Evolutionary conservation across 1,139 yeast species (phyloP).

Genomic region (Pneumocystis jirovecii): DNA sequence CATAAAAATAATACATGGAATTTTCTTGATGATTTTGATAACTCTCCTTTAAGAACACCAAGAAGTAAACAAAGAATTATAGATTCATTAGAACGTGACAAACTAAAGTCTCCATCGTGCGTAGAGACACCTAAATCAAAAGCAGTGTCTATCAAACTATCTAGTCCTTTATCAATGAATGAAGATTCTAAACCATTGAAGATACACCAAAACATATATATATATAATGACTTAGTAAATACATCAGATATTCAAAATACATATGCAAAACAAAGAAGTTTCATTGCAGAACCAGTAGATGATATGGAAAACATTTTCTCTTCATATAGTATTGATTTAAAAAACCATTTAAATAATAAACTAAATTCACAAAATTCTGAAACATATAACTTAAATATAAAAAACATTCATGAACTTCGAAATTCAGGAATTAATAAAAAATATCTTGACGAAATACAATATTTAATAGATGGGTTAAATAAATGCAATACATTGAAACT

Average conservation of each 20-base stretch:
- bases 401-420: constrained; percentile 24
- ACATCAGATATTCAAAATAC: neutral
- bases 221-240: neutral
- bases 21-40: neutral
- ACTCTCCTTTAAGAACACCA: neutral
- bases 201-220: neutral
- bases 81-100: neutral
- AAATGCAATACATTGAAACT: neutral
- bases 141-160: neutral
- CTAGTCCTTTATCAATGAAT: neutral
- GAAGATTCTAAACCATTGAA: neutral
- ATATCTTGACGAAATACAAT: constrained; percentile 25
- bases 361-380: constrained; percentile 1
- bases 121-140: neutral
- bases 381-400: constrained; percentile 12
- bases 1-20: neutral
- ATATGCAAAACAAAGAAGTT: constrained; percentile 9
- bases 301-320: neutral
- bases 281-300: constrained; percentile 2
- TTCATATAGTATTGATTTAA: neutral
- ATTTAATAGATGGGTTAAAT: constrained; percentile 27
- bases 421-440: constrained; percentile 27
- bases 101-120: neutral
- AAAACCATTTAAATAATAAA: constrained; percentile 5
- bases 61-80: neutral